Evolutionary conservation across 495 filamentous ascomycete species (phyloP).

Genomic region (Podospora pseudopauciseta): DNA sequence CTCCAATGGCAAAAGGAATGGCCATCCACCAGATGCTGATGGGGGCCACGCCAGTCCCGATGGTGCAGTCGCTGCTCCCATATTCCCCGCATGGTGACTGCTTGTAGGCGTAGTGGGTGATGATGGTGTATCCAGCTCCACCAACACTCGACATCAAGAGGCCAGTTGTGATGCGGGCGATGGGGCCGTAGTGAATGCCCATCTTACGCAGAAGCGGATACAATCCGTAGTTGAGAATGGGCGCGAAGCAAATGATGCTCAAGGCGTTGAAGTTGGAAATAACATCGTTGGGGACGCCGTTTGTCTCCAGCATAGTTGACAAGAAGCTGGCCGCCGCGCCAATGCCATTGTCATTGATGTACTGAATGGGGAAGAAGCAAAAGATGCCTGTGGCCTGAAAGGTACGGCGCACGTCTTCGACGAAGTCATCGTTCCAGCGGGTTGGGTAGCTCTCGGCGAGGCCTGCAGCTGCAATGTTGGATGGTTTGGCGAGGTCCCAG

Average conservation of each 20-base stretch:
- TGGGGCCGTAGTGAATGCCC: constrained; percentile 65
- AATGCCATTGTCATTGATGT: constrained; percentile 56
- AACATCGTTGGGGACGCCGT: constrained; percentile 72
- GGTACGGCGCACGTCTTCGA: constrained; percentile 55
- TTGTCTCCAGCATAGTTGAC: constrained; percentile 59
- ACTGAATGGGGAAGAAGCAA: constrained; percentile 68
- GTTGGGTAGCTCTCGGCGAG: constrained; percentile 35
- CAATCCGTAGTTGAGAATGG: constrained; percentile 58
- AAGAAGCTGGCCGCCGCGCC: constrained; percentile 48
- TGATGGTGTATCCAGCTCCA: constrained; percentile 62
- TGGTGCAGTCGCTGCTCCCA: constrained; percentile 40
- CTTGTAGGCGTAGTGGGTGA: constrained; percentile 70
- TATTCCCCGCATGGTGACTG: constrained; percentile 48
- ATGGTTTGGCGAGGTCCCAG: constrained; percentile 64
- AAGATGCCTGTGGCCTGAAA: constrained; percentile 58
- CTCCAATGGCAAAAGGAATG: constrained; percentile 52
- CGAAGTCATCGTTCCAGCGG: constrained; percentile 53
- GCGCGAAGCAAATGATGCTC: constrained; percentile 65
- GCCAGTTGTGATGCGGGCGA: constrained; percentile 70
- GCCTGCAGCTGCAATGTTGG: constrained; percentile 48
- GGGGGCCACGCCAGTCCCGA: constrained; percentile 46
- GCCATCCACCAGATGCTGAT: constrained; percentile 51
- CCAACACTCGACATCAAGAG: constrained; percentile 62
- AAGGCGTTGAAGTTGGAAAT: constrained; percentile 76
- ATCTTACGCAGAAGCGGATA: constrained; percentile 64